Percentiles rank a stretch among this genome's conserved stretches.
phyloP scores from a whole-genome alignment of 164 flowering plant genomes.

The Liquidambar formosana region DNA sequence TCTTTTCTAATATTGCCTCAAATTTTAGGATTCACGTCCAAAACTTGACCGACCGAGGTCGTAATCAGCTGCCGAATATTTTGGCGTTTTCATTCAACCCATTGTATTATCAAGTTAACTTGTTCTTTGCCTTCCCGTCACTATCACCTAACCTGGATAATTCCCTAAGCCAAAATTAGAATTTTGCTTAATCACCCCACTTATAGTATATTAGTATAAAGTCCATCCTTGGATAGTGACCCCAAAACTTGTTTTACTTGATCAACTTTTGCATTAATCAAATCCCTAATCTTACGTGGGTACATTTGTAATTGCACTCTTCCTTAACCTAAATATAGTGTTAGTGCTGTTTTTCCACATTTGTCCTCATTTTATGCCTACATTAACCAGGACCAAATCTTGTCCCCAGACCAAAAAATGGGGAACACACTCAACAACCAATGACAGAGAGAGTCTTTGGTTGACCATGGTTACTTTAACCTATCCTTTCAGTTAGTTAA shows the following conservation, averaged over 20 bases:
- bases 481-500: constrained; percentile 4
- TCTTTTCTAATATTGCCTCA: background rate
- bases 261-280: too few species aligned
- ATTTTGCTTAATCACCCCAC: too few species aligned
- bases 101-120: constrained; percentile 5
- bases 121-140: constrained; percentile 1
- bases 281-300: background rate
- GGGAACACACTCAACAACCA: constrained; percentile 10
- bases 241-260: too few species aligned
- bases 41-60: constrained; percentile 11
- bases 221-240: too few species aligned
- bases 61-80: constrained; percentile 2
- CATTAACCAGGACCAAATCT: constrained; percentile 8
- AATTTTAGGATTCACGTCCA: background rate
- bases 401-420: constrained; percentile 14
- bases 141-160: background rate
- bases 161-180: constrained; percentile 1
- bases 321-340: background rate
- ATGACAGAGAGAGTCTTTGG: constrained; percentile 10
- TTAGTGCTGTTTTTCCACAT: background rate
- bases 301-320: background rate
- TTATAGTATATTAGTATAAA: too few species aligned
- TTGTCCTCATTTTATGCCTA: background rate
- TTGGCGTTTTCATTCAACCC: background rate
- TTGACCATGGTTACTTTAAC: constrained; percentile 10